Percentiles rank a stretch among this genome's conserved stretches.
phyloP scores from a whole-genome alignment of 176 grass and related monocot species.

The Poa pratensis region DNA sequence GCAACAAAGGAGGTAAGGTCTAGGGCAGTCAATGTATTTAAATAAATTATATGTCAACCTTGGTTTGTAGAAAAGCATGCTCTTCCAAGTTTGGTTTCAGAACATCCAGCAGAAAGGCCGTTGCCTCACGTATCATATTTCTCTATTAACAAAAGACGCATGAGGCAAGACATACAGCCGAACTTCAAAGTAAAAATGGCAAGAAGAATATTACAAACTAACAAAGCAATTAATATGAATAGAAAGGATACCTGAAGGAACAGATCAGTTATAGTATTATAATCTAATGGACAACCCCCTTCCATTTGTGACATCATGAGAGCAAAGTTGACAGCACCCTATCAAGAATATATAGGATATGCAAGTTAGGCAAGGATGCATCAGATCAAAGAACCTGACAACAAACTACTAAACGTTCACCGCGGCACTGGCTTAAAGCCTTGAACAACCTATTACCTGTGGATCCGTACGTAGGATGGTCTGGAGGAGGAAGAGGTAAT shows the following conservation, averaged over 20 bases:
- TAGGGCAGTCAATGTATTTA: not conserved
- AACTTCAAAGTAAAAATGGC: constrained; percentile 1
- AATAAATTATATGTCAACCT: constrained; percentile 56
- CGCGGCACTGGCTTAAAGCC: not conserved
- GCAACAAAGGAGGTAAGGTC: not conserved
- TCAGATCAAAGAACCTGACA: constrained; percentile 31
- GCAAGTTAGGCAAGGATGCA: constrained; percentile 20
- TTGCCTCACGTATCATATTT: constrained; percentile 95
- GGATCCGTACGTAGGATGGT: constrained; percentile 92
- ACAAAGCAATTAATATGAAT: constrained; percentile 35
- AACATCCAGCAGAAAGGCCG: constrained; percentile 94
- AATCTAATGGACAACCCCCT: constrained; percentile 92
- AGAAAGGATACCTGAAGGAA: constrained; percentile 87
- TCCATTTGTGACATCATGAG: constrained; percentile 99
- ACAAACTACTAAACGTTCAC: not conserved
- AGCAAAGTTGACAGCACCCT: constrained; percentile 97
- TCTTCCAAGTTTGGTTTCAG: constrained; percentile 96
- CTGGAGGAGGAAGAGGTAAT: constrained; percentile 96
- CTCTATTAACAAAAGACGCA: constrained; percentile 54
- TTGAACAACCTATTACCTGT: constrained; percentile 63
- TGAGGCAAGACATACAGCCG: constrained; percentile 28
- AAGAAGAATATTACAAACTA: constrained; percentile 33
- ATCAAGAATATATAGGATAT: constrained; percentile 12
- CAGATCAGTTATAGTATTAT: constrained; percentile 96
- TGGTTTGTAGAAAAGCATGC: constrained; percentile 95